Evolutionary conservation across 2,329 filamentous ascomycete species (phyloP), one percentile per base, ranked within the genome.

Genomic region (Aspergillus alliaceus): DNA sequence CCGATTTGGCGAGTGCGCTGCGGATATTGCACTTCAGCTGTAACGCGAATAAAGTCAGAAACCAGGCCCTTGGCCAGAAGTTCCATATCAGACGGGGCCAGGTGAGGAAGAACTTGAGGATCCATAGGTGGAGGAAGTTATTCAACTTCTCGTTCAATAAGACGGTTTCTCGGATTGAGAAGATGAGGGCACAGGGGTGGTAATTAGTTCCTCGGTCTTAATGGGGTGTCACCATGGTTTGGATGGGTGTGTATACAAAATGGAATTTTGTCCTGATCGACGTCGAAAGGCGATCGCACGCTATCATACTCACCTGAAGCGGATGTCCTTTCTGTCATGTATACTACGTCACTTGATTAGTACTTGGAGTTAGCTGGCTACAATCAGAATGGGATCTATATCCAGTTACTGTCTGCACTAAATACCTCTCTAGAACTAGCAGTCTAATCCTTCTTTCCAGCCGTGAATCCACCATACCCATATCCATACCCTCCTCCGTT

Each of bases 141-240:
- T 80, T 80, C 59, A 75, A 73, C 62, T 73, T 71, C 50, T 77
- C 76, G 12, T 80, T 79, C 62, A 58, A 72, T 55, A 63, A 70
- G 42, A 78, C 77, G 54, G 74, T 78, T 58, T 62, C 54, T 40
- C 72, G 73, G 65, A 76, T 79, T 54, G 66, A 77, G 63, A 70
- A 70, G 53, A 77, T 80, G 76, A 73, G 73, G 61, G 69, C 68
- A 20, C 78, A 80, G 68, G 78, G 78, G 12, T 80, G 78, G 78
- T 80, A 71, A 60, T 35, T 48, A 29, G 34, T 15, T 14, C n/a
- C n/a, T 31, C 18, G 12, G 11, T 31, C 27, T 48, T 32, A n/a
- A 22, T 27, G 44, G 27, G 22, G 27, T 48, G 22, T 32, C 29
- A 48, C n/a, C 40, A 11, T 25, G 9, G 50, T 22, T 51, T 53